Evolutionary conservation across 2,329 filamentous ascomycete species (phyloP), one percentile per base, ranked within the genome.

Genomic region (Hypomyces rosellus): DNA sequence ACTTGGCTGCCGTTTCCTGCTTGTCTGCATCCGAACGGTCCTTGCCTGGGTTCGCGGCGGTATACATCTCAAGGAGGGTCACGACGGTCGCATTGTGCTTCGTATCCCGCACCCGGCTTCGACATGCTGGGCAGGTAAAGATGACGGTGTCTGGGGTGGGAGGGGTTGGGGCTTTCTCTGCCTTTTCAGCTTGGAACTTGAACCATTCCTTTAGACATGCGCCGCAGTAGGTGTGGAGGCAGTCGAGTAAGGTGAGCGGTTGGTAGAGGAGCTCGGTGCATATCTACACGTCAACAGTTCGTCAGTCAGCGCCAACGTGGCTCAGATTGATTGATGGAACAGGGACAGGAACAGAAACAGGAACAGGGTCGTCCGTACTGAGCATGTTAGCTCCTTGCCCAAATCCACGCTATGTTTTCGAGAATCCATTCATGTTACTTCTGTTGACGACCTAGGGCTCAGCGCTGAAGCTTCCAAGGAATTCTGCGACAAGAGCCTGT

Each of bases 121-220:
- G 88, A 71, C 93, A 99, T 70, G 89, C 87, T 38, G 93, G 93
- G 71, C 93, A 99, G 42, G 90, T 96, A 67, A 89, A 95, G 63
- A 78, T 64, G 55, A 70, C 59, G 61, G 74, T 54, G 60, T 77
- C 62, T 58, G 76, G 63, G 48, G 73, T 59, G 55, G 81, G 75
- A 39, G 74, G 71, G 11, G 70, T 70, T 12, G 76, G 77, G 2
- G 71, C 69, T 51, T 68, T 71, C 55, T 77, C 78, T 40, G 78
- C 78, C 13, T 76, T 74, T 30, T 76, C 74, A 36, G 84, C 84
- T 67, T 96, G 89, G 69, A 84, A 93, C 55, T 76, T 74, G 66
- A 97, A 99, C 93, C 93, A 99, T 73, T 95, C 89, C 68, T 95
- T 96, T 52, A 97, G 69, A 65, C 93, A 99, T 37, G 88, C 87